Percentiles rank a stretch among this genome's conserved stretches.
Evolutionary conservation across 371 early-diverging fungal genomes (phyloP).

Genomic region (Nematocida parisii): DNA sequence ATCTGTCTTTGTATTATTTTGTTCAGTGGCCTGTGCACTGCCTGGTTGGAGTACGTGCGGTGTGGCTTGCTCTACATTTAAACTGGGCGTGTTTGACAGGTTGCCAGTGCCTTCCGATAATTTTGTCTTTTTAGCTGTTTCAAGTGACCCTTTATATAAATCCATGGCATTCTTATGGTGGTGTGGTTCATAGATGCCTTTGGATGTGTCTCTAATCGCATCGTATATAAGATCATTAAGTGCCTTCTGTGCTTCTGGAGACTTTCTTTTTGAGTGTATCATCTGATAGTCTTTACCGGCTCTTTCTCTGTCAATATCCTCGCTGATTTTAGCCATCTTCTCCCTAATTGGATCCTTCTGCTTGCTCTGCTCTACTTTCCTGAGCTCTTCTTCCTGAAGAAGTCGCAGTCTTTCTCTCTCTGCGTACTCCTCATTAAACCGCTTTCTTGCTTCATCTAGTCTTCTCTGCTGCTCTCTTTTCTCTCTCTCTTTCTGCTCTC

Average conservation of each 20-base stretch:
- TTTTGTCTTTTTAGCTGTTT: neutral
- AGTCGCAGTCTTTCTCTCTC: slow-evolving; percentile 3
- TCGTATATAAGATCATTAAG: slow-evolving; percentile 1
- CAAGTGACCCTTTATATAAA: neutral
- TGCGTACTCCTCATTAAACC: neutral
- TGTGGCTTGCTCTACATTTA: too few relatives aligned
- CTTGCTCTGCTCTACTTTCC: neutral
- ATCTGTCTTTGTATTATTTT: neutral
- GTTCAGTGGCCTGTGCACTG: neutral
- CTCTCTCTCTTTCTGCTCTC: neutral
- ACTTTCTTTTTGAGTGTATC: neutral
- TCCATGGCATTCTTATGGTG: neutral
- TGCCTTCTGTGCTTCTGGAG: slow-evolving; percentile 8
- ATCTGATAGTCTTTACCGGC: neutral
- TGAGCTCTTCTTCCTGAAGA: neutral
- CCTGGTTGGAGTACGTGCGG: too few relatives aligned
- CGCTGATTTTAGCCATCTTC: neutral
- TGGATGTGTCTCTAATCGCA: neutral
- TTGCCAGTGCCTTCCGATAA: neutral
- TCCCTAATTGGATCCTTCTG: neutral
- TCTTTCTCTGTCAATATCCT: neutral
- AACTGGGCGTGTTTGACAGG: too few relatives aligned
- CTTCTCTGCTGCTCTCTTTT: neutral
- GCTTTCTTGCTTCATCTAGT: neutral
- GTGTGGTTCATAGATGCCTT: slow-evolving; percentile 6